Conservation (phyloP, 352 stramenopile species). For the Globisporangium parvum region DNA sequence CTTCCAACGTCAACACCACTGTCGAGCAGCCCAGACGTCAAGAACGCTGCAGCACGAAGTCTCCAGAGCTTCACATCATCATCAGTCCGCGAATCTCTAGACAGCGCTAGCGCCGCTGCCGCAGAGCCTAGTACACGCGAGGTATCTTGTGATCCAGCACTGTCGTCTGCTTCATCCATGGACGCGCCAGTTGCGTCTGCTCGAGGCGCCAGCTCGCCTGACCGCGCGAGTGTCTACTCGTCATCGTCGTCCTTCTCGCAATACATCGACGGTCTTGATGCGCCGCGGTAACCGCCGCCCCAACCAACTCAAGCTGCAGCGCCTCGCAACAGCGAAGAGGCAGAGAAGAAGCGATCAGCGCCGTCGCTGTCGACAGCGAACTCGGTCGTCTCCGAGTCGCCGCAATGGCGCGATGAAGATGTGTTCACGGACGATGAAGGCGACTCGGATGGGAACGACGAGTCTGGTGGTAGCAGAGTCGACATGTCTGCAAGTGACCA, state of each 20-base stretch:
- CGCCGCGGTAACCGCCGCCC: not conserved
- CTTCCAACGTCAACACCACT: conserved; percentile 1
- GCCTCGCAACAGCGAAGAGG: not conserved
- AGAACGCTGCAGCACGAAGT: not conserved
- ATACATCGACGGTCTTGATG: conserved; percentile 4
- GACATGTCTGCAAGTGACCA: not conserved
- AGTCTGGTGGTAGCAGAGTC: not conserved
- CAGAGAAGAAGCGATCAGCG: not conserved
- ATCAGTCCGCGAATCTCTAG: conserved; percentile 1
- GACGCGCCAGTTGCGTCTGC: not conserved
- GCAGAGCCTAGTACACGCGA: conserved; percentile 1
- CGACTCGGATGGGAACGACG: not conserved
- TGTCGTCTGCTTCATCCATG: not conserved
- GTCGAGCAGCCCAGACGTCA: conserved; percentile 6
- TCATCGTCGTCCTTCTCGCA: conserved; percentile 10
- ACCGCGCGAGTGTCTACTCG: conserved; percentile 11
- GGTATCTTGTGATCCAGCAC: not conserved
- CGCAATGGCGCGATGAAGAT: conserved; percentile 26
- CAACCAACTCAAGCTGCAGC: not conserved
- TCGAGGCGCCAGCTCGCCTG: not conserved
- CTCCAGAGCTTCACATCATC: not conserved
- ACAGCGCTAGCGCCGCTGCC: not conserved
- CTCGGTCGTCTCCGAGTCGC: conserved; percentile 13
- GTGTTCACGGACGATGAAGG: conserved; percentile 22
- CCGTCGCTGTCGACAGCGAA: not conserved